Evolutionary conservation across 2,329 filamentous ascomycete genomes (phyloP).

Genomic region (Diatrype stigma): DNA sequence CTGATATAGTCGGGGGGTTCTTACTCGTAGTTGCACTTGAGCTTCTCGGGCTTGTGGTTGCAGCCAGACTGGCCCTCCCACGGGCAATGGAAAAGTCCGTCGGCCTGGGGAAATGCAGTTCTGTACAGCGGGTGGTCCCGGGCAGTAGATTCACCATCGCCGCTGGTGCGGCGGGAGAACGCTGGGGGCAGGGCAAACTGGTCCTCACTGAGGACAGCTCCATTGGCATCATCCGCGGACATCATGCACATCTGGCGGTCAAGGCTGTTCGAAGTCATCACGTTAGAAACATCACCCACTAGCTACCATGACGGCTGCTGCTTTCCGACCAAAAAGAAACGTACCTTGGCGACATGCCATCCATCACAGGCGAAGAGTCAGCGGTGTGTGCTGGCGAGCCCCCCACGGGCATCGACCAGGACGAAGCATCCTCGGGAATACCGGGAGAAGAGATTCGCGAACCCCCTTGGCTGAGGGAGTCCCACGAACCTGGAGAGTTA

Average conservation of each 20-base stretch:
- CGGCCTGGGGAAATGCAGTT: conserved; percentile 55
- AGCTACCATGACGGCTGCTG: conserved; percentile 4
- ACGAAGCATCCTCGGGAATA: conserved; percentile 46
- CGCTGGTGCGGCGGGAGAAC: conserved; percentile 45
- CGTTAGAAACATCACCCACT: conserved; percentile 26
- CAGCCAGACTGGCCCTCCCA: conserved; percentile 69
- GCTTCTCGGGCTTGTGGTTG: conserved; percentile 88
- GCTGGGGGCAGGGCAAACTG: conserved; percentile 36
- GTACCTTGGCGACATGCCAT: conserved; percentile 51
- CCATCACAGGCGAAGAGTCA: conserved; percentile 46
- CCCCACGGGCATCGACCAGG: conserved; percentile 38
- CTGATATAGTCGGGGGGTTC: conserved; percentile 35
- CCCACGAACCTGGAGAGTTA: conserved; percentile 51
- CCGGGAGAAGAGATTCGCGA: conserved; percentile 49
- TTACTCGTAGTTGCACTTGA: conserved; percentile 99
- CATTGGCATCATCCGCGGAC: conserved; percentile 33
- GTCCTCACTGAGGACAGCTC: conserved; percentile 31
- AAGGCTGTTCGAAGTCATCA: conserved; percentile 27
- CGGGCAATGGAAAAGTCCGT: conserved; percentile 92
- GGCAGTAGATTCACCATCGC: conserved; percentile 51
- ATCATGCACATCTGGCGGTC: conserved; percentile 36
- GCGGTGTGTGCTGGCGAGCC: conserved; percentile 42
- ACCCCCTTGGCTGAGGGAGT: conserved; percentile 46
- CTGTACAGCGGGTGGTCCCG: conserved; percentile 69
- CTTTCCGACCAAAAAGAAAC: conserved; percentile 24